Evolutionary conservation across 306 rosid genomes (phyloP).

Genomic region (Purshia tridentata): DNA sequence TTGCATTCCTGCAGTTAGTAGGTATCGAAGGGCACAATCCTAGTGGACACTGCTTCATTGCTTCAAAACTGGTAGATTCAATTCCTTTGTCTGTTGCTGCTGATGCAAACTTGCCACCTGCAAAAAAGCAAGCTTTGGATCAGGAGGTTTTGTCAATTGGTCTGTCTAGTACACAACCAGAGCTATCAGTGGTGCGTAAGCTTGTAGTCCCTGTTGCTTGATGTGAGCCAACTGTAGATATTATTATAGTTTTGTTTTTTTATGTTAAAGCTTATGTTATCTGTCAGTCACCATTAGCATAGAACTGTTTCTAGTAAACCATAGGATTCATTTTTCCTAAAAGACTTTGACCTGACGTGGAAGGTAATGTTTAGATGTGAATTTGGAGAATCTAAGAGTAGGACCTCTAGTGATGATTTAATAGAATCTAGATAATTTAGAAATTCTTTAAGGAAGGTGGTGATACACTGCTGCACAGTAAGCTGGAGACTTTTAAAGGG

Average conservation of each 20-base stretch:
- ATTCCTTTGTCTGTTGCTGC: constrained; percentile 43
- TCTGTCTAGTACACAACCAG: constrained; percentile 43
- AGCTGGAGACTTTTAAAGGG: background rate
- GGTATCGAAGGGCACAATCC: constrained; percentile 94
- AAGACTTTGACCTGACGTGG: background rate
- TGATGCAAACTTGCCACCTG: constrained; percentile 55
- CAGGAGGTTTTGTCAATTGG: constrained; percentile 43
- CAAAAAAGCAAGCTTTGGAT: constrained; percentile 75
- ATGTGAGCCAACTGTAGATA: background rate
- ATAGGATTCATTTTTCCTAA: background rate
- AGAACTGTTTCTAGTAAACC: background rate
- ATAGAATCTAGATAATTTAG: background rate
- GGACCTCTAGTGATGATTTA: background rate
- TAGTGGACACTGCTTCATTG: constrained; percentile 93
- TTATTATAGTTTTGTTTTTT: no score
- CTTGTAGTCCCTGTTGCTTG: constrained; percentile 14
- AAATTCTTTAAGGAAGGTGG: background rate
- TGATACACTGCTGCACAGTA: background rate
- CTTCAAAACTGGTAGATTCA: constrained; percentile 74
- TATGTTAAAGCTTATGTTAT: background rate
- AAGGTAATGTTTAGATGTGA: background rate
- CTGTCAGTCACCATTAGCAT: background rate
- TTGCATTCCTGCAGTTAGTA: constrained; percentile 60
- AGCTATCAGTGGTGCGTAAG: constrained; percentile 61
- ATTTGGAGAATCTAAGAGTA: background rate